Conservation (phyloP, 2,329 filamentous ascomycete genomes). For the Talaromyces amestolkiae region DNA sequence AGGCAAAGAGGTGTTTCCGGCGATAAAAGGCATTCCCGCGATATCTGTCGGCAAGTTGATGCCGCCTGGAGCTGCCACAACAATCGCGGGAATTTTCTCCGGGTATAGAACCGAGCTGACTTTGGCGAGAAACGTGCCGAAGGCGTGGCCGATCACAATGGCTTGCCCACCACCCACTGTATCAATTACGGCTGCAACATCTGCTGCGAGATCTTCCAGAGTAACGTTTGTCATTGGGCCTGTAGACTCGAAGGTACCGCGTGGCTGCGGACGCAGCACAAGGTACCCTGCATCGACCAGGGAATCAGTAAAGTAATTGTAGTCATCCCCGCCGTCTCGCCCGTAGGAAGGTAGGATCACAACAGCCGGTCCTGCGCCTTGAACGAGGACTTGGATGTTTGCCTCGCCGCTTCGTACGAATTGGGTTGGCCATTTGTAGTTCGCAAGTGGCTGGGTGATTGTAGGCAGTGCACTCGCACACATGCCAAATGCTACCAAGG, state of each 20-base stretch:
- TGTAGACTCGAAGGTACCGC: slow-evolving; percentile 1
- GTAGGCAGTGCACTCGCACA: neutral
- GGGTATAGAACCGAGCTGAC: neutral
- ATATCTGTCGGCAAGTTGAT: neutral
- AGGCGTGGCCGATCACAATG: neutral
- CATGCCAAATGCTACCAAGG: neutral
- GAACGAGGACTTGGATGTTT: neutral
- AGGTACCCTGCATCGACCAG: slow-evolving; percentile 1
- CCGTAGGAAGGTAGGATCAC: neutral
- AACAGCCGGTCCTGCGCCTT: neutral
- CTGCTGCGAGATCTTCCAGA: neutral
- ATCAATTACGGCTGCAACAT: neutral
- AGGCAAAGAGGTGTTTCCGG: slow-evolving; percentile 2
- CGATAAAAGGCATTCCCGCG: neutral
- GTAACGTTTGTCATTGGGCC: neutral
- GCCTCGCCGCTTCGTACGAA: neutral
- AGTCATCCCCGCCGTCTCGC: neutral
- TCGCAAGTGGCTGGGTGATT: neutral
- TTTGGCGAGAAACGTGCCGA: slow-evolving; percentile 3
- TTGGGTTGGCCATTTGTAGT: slow-evolving; percentile 1
- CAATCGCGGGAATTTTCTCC: slow-evolving; percentile 5
- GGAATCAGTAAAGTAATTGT: neutral
- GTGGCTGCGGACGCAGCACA: slow-evolving; percentile 4
- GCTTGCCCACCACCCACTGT: neutral
- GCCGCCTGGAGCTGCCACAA: slow-evolving; percentile 1